Percentiles rank a stretch among this genome's conserved stretches.
Evolutionary conservation across 2,329 filamentous ascomycete species (phyloP).

Genomic region (Epichloe sp.): DNA sequence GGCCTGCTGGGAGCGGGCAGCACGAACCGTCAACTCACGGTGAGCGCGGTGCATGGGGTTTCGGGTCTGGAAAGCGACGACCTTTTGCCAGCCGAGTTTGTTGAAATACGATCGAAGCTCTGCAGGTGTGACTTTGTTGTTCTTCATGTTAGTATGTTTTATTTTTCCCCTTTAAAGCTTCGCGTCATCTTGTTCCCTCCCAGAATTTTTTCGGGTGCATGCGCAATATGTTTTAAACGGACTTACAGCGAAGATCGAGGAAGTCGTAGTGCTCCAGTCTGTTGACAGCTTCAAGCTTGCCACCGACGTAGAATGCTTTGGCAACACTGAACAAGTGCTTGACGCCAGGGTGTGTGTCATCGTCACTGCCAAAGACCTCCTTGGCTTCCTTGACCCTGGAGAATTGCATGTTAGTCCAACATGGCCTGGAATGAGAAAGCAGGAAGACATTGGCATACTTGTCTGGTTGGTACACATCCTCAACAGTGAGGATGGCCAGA

Average conservation of each 20-base stretch:
- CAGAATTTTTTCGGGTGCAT: not conserved
- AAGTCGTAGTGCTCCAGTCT: slow-evolving; percentile 98
- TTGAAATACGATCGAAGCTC: slow-evolving; percentile 95
- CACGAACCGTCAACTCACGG: slow-evolving; percentile 92
- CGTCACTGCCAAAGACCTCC: slow-evolving; percentile 85
- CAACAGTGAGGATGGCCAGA: slow-evolving; percentile 86
- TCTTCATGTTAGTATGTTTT: slow-evolving; percentile 1
- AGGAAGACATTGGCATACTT: slow-evolving; percentile 48
- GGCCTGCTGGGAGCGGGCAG: slow-evolving; percentile 87
- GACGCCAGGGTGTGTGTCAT: slow-evolving; percentile 82
- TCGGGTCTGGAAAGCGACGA: slow-evolving; percentile 97
- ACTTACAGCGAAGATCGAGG: slow-evolving; percentile 81
- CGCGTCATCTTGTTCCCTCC: too few species aligned
- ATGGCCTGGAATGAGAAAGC: not conserved
- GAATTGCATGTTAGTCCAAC: not conserved
- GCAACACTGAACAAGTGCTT: slow-evolving; percentile 75
- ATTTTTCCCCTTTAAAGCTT: not conserved
- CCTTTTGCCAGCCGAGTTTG: slow-evolving; percentile 96
- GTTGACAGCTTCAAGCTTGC: slow-evolving; percentile 91
- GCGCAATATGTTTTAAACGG: not conserved
- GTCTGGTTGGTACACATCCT: slow-evolving; percentile 90
- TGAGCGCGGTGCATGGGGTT: slow-evolving; percentile 99
- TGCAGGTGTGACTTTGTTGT: slow-evolving; percentile 62
- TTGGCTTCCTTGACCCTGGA: slow-evolving; percentile 72
- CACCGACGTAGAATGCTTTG: slow-evolving; percentile 84